These are phyloP conservation scores for Podaxis carcinomalis DNA, from an alignment of 768 basidiomycete genomes.

Conservation along the genomic window DNA sequence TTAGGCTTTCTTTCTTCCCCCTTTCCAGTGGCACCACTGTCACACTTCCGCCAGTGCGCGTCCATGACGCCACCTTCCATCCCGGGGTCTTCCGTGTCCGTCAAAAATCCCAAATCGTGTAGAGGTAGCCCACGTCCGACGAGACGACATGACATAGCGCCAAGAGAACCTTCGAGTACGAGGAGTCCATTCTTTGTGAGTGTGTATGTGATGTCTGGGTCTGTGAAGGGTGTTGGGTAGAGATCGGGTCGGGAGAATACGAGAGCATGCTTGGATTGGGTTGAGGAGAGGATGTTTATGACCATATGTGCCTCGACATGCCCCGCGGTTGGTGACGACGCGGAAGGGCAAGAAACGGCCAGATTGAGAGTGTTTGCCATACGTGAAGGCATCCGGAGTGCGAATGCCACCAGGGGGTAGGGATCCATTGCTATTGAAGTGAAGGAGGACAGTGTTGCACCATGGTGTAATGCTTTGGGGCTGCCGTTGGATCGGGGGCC, in stretches of 20 bases:
- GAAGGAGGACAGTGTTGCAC: slow-evolving; percentile 92
- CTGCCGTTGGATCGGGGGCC: neutral
- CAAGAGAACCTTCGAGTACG: slow-evolving; percentile 54
- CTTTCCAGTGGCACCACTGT: neutral
- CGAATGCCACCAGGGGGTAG: slow-evolving; percentile 82
- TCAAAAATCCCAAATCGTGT: slow-evolving; percentile 43
- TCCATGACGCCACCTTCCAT: neutral
- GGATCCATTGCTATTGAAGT: slow-evolving; percentile 90
- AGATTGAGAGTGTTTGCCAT: slow-evolving; percentile 64
- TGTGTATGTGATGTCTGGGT: slow-evolving; percentile 28
- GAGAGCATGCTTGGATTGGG: slow-evolving; percentile 58
- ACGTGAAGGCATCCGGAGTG: slow-evolving; percentile 83
- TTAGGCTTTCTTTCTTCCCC: neutral
- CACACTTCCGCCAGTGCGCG: neutral
- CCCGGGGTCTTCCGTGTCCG: slow-evolving; percentile 3
- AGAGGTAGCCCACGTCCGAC: slow-evolving; percentile 59
- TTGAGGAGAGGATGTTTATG: slow-evolving; percentile 74
- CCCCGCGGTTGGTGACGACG: slow-evolving; percentile 9
- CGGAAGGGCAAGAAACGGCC: slow-evolving; percentile 10
- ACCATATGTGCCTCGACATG: slow-evolving; percentile 51
- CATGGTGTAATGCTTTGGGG: slow-evolving; percentile 45
- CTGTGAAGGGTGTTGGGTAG: slow-evolving; percentile 53
- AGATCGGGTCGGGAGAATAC: slow-evolving; percentile 73
- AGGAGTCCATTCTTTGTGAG: slow-evolving; percentile 54
- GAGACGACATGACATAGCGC: slow-evolving; percentile 69